phyloP scores from a whole-genome alignment of 108 stramenopile species.

The Mediolabrus comicus region DNA sequence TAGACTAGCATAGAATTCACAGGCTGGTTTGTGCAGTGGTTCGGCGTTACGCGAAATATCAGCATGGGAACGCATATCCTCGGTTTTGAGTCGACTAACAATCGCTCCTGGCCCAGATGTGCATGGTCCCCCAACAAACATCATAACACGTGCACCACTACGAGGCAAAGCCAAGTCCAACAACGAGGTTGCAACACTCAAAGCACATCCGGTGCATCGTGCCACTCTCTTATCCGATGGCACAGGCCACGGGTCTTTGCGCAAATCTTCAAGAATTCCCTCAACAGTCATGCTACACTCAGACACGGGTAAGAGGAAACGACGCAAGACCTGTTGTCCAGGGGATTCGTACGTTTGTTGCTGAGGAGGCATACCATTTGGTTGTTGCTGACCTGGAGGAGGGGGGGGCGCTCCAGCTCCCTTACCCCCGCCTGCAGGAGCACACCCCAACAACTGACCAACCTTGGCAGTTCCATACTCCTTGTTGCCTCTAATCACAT shows the following conservation, averaged over 20 bases:
- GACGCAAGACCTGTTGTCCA: conserved; percentile 67
- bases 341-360: conserved; percentile 44
- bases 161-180: conserved; percentile 91
- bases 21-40: conserved; percentile 88
- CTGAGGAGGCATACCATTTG: conserved; percentile 17
- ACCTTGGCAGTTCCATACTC: conserved; percentile 85
- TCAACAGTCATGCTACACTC: conserved; percentile 93
- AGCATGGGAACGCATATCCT: conserved; percentile 91
- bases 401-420: conserved; percentile 25
- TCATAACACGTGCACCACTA: conserved; percentile 92
- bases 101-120: conserved; percentile 96
- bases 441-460: conserved; percentile 84
- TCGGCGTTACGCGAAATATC: conserved; percentile 92
- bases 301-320: conserved; percentile 92
- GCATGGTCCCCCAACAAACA: conserved; percentile 96
- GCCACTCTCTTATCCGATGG: conserved; percentile 88
- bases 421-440: conserved; percentile 5
- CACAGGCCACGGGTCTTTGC: conserved; percentile 97
- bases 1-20: conserved; percentile 90
- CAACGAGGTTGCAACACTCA: conserved; percentile 86
- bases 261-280: conserved; percentile 94
- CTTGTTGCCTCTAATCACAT: conserved; percentile 91
- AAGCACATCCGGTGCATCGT: conserved; percentile 92
- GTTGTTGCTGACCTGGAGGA: conserved; percentile 40
- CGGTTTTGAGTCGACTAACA: conserved; percentile 85